phyloP scores from a whole-genome alignment of 768 basidiomycete species.

The Fomitopsis serialis region DNA sequence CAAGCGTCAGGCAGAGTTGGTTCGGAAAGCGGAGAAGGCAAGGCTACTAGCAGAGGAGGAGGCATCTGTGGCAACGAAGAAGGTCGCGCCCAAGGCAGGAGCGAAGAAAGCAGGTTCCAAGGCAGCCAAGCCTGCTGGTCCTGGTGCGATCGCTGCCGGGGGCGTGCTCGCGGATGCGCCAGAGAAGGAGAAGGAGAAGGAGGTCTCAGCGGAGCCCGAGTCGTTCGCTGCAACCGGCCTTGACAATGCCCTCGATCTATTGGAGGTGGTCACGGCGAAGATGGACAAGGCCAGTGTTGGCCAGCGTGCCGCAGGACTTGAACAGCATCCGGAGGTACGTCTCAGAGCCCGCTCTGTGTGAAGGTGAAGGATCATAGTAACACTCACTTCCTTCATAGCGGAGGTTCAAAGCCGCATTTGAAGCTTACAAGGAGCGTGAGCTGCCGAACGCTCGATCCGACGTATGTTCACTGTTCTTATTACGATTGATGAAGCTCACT shows the following conservation, averaged over 20 bases:
- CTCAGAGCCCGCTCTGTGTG: neutral
- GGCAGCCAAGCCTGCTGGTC: constrained; percentile 57
- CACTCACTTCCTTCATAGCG: constrained; percentile 44
- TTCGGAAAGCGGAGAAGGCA: constrained; percentile 83
- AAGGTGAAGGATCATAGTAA: neutral
- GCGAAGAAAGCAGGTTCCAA: constrained; percentile 53
- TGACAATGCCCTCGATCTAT: constrained; percentile 84
- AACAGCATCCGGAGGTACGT: constrained; percentile 89
- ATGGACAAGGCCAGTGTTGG: constrained; percentile 91
- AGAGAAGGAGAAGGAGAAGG: constrained; percentile 26
- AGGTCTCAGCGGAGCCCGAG: constrained; percentile 43
- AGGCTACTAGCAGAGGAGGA: constrained; percentile 89
- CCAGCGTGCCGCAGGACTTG: constrained; percentile 78
- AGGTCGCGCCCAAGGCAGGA: constrained; percentile 58
- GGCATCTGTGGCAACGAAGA: constrained; percentile 51
- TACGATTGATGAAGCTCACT: neutral
- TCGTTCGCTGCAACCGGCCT: constrained; percentile 82
- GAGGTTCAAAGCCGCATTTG: constrained; percentile 90
- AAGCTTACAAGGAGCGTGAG: constrained; percentile 85
- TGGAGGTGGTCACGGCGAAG: constrained; percentile 87
- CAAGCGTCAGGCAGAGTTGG: constrained; percentile 74
- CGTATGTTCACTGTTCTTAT: constrained; percentile 35
- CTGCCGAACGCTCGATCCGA: constrained; percentile 74
- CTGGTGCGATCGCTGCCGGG: constrained; percentile 81
- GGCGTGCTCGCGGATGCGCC: constrained; percentile 34